phyloP scores from a whole-genome alignment of 2,329 filamentous ascomycete genomes.

The Microsporum audouinii region DNA sequence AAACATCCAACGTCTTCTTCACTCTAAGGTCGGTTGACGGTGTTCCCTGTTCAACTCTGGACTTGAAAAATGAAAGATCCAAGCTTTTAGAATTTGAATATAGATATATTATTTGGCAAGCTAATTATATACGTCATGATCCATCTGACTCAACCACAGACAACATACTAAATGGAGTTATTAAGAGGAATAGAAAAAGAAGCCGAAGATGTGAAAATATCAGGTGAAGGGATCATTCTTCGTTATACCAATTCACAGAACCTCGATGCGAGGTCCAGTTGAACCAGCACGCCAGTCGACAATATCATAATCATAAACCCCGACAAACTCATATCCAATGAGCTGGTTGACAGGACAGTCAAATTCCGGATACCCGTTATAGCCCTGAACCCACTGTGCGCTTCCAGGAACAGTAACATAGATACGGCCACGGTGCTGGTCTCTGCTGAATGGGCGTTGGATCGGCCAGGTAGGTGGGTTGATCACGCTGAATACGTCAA shows the following conservation, averaged over 20 bases:
- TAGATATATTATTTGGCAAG: background rate
- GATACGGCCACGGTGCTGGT: conserved; percentile 17
- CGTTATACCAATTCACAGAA: conserved; percentile 4
- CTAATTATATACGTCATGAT: background rate
- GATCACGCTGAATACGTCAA: conserved; percentile 19
- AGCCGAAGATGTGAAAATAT: background rate
- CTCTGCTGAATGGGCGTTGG: conserved; percentile 10
- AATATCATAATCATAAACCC: conserved; percentile 17
- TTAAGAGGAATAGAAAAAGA: background rate
- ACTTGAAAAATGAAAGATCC: too few species aligned
- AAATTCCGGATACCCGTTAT: conserved; percentile 17
- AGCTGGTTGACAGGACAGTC: conserved; percentile 16
- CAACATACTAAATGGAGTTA: too few species aligned
- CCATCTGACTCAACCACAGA: background rate
- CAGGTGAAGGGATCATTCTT: background rate
- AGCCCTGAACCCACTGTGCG: conserved; percentile 17
- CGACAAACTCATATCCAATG: conserved; percentile 20
- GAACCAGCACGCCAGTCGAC: conserved; percentile 20
- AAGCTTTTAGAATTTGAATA: background rate
- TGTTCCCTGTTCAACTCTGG: too few species aligned
- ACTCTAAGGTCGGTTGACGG: too few species aligned
- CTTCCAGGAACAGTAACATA: conserved; percentile 11
- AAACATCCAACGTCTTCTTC: too few species aligned
- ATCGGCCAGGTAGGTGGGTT: conserved; percentile 12
- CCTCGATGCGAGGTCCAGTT: conserved; percentile 16